Base-by-base conservation (phyloP, 176 grass and related monocot species). In the Phoenix dactylifera region DNA sequence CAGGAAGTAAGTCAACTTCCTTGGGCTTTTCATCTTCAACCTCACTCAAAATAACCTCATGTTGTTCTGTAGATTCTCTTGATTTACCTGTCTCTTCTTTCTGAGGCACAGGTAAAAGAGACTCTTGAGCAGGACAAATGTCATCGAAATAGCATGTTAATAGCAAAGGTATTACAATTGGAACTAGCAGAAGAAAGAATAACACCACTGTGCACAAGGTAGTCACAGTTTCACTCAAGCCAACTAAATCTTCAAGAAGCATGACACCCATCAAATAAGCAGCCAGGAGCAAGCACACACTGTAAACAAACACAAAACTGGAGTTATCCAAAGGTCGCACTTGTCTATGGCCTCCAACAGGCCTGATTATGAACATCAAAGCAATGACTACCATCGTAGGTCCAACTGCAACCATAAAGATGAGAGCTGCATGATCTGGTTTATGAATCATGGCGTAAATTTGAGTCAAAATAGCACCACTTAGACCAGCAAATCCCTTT, bases 381-480 rank as follows among this genome's bases (percentile, higher is more conserved):
- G 60, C 60, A 7, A 62, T 20, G 6, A 62, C 30, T 10, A 62
- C 29, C 18, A 62, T 22, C 7, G 32, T 62, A 22, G 60, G 60
- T 7, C 60, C 29, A 44, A 62, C 60, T 15, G 28, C 60, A 15
- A 62, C 60, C 60, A 62, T 62, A 44, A 62, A 62, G 22, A 62
- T 62, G 18, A 62, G 16, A 48, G 60, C 29, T n/a, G 28, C 60
- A 20, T 62, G 18, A 48, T 48, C n/a, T 1, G 60, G 60, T 1
- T 22, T 15, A 26, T 62, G 60, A 7, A 62, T 48, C 60, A 44
- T 48, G 6, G 16, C 29, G 1, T 62, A 62, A 15, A 62, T 15
- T 32, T 62, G 60, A 22, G 60, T 62, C 22, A 62, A 20, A 62
- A 62, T 62, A 32, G 60, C 60, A 48, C 28, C 60, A 44, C 60